Percentiles rank a stretch among this genome's conserved stretches.
Conservation (phyloP, 164 flowering plant species). For the Macadamia tetraphylla region DNA sequence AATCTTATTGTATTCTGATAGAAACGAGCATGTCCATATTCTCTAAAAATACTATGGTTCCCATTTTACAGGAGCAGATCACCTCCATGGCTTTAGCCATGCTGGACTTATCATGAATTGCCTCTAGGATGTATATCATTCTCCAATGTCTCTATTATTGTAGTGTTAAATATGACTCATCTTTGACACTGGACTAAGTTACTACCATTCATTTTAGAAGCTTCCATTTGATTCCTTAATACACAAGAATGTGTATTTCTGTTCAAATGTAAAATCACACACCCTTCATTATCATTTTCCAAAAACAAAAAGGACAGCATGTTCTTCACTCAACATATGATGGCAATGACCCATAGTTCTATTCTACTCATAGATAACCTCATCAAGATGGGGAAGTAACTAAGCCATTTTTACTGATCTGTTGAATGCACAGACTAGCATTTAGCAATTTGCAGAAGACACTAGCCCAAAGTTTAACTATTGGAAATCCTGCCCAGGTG, state of each 20-base stretch:
- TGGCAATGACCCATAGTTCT: background rate
- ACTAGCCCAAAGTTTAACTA: background rate
- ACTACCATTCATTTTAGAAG: background rate
- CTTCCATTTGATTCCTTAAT: background rate
- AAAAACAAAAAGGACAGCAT: background rate
- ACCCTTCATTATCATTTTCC: background rate
- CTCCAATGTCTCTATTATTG: background rate
- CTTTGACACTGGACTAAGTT: background rate
- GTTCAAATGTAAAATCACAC: background rate
- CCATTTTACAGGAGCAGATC: background rate
- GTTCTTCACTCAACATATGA: background rate
- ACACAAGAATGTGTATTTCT: background rate
- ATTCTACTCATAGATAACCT: background rate
- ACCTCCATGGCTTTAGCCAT: background rate
- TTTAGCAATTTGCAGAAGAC: background rate
- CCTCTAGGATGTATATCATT: background rate
- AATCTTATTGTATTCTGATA: background rate
- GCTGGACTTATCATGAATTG: background rate
- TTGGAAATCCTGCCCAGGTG: background rate
- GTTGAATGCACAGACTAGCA: background rate
- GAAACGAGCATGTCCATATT: no score
- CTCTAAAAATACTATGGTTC: background rate
- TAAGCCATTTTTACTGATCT: background rate
- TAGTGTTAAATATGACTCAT: background rate
- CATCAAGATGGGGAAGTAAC: background rate